These are phyloP conservation scores for Cicer yamashitae DNA, from an alignment of 306 rosid genomes.

Conservation along the genomic window DNA sequence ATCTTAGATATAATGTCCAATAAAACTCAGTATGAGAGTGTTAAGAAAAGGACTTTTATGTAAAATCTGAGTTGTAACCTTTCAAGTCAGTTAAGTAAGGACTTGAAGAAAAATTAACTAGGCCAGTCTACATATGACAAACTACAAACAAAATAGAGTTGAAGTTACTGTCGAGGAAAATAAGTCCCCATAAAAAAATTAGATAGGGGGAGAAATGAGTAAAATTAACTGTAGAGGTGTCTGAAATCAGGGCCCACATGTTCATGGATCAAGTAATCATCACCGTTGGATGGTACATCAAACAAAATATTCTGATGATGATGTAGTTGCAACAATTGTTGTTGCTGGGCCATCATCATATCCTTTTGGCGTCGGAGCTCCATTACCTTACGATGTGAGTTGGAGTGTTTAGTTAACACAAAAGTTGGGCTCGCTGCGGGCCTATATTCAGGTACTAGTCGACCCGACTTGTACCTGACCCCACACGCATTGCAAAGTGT, in stretches of 20 bases:
- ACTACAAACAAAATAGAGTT: not conserved
- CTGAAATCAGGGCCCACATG: slow-evolving; percentile 68
- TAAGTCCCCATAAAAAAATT: too few relatives aligned
- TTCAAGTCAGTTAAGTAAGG: slow-evolving; percentile 44
- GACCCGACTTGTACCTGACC: slow-evolving; percentile 83
- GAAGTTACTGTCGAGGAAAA: slow-evolving; percentile 8
- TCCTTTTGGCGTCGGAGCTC: slow-evolving; percentile 96
- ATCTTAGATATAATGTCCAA: too few relatives aligned
- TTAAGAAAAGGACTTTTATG: too few relatives aligned
- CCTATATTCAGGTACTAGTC: slow-evolving; percentile 87
- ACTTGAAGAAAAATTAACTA: not conserved
- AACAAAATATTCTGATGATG: slow-evolving; percentile 65
- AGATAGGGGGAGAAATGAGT: too few relatives aligned
- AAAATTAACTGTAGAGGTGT: slow-evolving; percentile 44
- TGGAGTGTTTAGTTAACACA: slow-evolving; percentile 86
- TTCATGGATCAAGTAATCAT: slow-evolving; percentile 82
- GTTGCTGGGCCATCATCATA: slow-evolving; percentile 49
- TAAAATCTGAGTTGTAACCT: slow-evolving; percentile 21
- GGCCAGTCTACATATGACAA: slow-evolving; percentile 22
- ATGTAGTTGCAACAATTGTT: slow-evolving; percentile 54
- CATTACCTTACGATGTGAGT: slow-evolving; percentile 90
- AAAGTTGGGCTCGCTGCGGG: slow-evolving; percentile 97
- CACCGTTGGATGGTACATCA: slow-evolving; percentile 69
- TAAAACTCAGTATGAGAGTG: too few relatives aligned
- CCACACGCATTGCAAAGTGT: slow-evolving; percentile 89